Evolutionary conservation across 2,329 filamentous ascomycete species (phyloP).

Genomic region (Drechmeria coniospora): DNA sequence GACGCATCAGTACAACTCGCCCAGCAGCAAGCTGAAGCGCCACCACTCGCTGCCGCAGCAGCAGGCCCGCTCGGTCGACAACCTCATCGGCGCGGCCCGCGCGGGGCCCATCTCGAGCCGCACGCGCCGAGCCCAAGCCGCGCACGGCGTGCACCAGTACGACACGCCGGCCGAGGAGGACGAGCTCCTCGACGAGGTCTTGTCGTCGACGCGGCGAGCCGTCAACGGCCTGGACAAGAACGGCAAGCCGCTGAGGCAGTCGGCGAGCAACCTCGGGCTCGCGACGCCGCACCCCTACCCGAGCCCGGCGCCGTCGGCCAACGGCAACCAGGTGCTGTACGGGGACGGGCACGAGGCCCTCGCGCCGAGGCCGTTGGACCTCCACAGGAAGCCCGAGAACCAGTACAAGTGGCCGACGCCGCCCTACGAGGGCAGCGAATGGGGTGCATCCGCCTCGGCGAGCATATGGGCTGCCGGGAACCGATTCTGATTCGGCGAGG

Average conservation of each 20-base stretch:
- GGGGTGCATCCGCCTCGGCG: slow-evolving; percentile 69
- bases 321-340: slow-evolving; percentile 62
- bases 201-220: slow-evolving; percentile 61
- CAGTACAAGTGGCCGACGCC: slow-evolving; percentile 82
- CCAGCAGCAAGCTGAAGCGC: slow-evolving; percentile 40
- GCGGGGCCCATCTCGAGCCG: slow-evolving; percentile 57
- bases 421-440: slow-evolving; percentile 86
- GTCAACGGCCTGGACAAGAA: slow-evolving; percentile 53
- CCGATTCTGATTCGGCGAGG: slow-evolving; percentile 45
- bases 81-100: slow-evolving; percentile 40
- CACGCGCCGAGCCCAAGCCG: slow-evolving; percentile 61
- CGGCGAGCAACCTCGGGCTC: slow-evolving; percentile 46
- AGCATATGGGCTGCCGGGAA: slow-evolving; percentile 64
- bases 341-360: slow-evolving; percentile 46
- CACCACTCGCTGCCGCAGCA: slow-evolving; percentile 51
- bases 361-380: slow-evolving; percentile 56
- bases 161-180: slow-evolving; percentile 95
- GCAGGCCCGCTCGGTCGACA: slow-evolving; percentile 48
- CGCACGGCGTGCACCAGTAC: slow-evolving; percentile 65
- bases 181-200: slow-evolving; percentile 79
- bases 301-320: slow-evolving; percentile 64
- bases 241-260: slow-evolving; percentile 36
- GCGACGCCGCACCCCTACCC: slow-evolving; percentile 38
- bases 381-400: slow-evolving; percentile 38
- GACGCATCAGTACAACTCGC: slow-evolving; percentile 31